These are phyloP conservation scores for Angomonas desouzai DNA, from an alignment of 208 protist species.

Conservation along the genomic window DNA sequence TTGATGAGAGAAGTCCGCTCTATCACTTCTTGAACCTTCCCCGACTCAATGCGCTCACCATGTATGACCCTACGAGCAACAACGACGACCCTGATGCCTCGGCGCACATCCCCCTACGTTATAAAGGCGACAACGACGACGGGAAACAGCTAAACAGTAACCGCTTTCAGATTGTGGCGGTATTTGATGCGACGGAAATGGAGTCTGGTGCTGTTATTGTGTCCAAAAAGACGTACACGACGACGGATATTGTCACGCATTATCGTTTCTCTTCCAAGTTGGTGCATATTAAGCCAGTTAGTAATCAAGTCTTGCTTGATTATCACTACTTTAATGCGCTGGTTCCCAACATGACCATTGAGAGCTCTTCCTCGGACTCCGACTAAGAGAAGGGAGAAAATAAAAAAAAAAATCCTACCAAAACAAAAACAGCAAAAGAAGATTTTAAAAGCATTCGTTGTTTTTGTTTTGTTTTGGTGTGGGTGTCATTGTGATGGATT, in stretches of 20 bases:
- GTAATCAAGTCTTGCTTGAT: conserved; percentile 57
- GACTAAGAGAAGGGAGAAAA: conserved; percentile 16
- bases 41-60: conserved; percentile 16
- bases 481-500: too few species aligned
- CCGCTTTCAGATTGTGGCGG: conserved; percentile 73
- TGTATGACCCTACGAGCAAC: neutral
- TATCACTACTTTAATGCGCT: conserved; percentile 86
- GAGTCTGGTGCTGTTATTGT: conserved; percentile 64
- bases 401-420: neutral
- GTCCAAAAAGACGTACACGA: conserved; percentile 70
- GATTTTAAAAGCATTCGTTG: too few species aligned
- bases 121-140: too few species aligned
- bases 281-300: conserved; percentile 49
- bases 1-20: conserved; percentile 75
- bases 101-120: too few species aligned
- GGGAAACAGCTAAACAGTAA: conserved; percentile 11
- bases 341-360: conserved; percentile 39
- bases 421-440: conserved; percentile 14
- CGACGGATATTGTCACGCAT: conserved; percentile 63
- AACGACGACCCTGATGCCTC: too few species aligned
- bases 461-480: too few species aligned
- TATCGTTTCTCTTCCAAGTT: conserved; percentile 78
- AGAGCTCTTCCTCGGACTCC: conserved; percentile 56
- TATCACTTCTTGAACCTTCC: conserved; percentile 52
- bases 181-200: conserved; percentile 79